Conservation (phyloP, 441 rosid genomes). For the Daphne laureola region DNA sequence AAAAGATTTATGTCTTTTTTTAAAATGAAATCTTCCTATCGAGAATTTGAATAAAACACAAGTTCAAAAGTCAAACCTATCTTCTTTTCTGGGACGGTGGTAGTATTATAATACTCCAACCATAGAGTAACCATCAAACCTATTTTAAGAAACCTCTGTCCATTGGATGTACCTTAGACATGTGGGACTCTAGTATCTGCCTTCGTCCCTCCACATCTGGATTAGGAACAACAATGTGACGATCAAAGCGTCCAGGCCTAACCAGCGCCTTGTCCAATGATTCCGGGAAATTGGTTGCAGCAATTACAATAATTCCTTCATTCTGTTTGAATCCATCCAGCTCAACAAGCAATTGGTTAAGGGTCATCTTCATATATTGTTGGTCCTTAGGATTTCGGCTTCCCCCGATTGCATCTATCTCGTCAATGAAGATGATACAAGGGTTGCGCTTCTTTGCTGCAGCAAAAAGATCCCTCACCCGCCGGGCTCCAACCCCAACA, state of each 20-base stretch:
- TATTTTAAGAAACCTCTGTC: too few relatives aligned
- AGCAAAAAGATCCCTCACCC: slow-evolving; percentile 88
- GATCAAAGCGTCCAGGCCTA: slow-evolving; percentile 95
- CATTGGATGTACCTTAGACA: slow-evolving; percentile 68
- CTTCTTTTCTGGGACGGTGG: too few relatives aligned
- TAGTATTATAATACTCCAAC: too few relatives aligned
- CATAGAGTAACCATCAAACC: too few relatives aligned
- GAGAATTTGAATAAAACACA: too few relatives aligned
- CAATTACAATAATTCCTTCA: slow-evolving; percentile 90
- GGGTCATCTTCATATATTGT: slow-evolving; percentile 92
- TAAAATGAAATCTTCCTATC: too few relatives aligned
- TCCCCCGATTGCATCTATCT: slow-evolving; percentile 94
- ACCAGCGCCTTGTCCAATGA: slow-evolving; percentile 90
- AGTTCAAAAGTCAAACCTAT: too few relatives aligned
- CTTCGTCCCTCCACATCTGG: slow-evolving; percentile 94
- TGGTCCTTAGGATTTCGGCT: slow-evolving; percentile 86
- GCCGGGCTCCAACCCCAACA: slow-evolving; percentile 97
- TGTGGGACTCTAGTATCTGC: slow-evolving; percentile 85
- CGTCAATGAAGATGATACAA: slow-evolving; percentile 89
- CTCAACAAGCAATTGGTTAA: slow-evolving; percentile 90
- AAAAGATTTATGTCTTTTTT: too few relatives aligned
- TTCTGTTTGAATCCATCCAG: slow-evolving; percentile 95
- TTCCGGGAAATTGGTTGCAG: slow-evolving; percentile 93
- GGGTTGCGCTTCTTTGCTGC: slow-evolving; percentile 95
- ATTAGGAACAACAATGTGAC: slow-evolving; percentile 88